These are phyloP conservation scores for Cercospora canescens DNA, from an alignment of 2,329 filamentous ascomycete genomes.

Conservation along the genomic window DNA sequence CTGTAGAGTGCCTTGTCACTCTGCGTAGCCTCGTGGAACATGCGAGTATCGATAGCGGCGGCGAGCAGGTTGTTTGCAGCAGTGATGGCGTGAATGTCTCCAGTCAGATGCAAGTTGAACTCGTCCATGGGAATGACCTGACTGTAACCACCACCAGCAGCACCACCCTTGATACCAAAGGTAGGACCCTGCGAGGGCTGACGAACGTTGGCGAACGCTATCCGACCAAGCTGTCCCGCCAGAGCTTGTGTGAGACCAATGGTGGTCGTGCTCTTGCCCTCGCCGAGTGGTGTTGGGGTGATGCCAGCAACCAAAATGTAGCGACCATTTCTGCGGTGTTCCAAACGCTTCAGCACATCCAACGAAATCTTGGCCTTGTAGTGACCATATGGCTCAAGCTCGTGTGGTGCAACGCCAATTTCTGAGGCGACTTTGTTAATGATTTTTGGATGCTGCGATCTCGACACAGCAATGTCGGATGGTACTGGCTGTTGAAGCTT, in stretches of 20 bases:
- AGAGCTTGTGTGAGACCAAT: slow-evolving; percentile 93
- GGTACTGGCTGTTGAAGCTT: slow-evolving; percentile 79
- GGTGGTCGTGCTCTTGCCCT: slow-evolving; percentile 98
- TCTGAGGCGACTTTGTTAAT: slow-evolving; percentile 84
- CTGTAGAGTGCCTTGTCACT: slow-evolving; percentile 86
- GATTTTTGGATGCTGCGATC: slow-evolving; percentile 85
- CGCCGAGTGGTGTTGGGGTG: slow-evolving; percentile 91
- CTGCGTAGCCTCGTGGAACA: slow-evolving; percentile 96
- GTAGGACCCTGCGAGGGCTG: slow-evolving; percentile 97
- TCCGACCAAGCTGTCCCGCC: slow-evolving; percentile 79
- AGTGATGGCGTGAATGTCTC: slow-evolving; percentile 96
- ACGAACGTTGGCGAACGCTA: slow-evolving; percentile 94
- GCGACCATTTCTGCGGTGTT: slow-evolving; percentile 82
- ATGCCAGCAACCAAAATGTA: slow-evolving; percentile 95
- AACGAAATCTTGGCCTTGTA: slow-evolving; percentile 97
- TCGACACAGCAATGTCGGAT: slow-evolving; percentile 92
- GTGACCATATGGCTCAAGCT: slow-evolving; percentile 91
- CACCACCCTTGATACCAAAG: slow-evolving; percentile 98
- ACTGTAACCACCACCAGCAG: slow-evolving; percentile 95
- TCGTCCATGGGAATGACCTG: slow-evolving; percentile 99
- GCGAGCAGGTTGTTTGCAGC: slow-evolving; percentile 96
- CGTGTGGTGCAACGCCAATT: slow-evolving; percentile 81
- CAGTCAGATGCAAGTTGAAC: slow-evolving; percentile 96
- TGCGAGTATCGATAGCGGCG: slow-evolving; percentile 93
- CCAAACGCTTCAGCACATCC: slow-evolving; percentile 74